Base-by-base conservation (phyloP, 1,284 basidiomycete species). In the Microbotryum saponariae region DNA sequence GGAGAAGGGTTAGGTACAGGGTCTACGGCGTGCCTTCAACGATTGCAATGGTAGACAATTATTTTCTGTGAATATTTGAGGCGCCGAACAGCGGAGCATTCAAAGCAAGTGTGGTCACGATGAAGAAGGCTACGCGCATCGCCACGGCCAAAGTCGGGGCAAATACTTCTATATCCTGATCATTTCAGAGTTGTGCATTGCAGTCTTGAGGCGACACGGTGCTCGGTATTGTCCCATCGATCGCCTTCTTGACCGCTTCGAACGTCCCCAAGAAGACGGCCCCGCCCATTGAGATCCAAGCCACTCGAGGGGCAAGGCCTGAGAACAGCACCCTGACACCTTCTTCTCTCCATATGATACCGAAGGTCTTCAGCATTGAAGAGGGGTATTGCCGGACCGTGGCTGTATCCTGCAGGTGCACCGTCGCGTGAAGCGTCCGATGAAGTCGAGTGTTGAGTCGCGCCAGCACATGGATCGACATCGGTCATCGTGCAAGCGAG, bases 261-360 rank as follows among this genome's bases (percentile, higher is more conserved):
- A 96, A 97, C 52, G 90, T 86, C 42, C 94, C 93, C 6, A 97
- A 80, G 77, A 99, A 99, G 0, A 98, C 91, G 0, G 93, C 92
- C 3, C 96, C 96, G 6, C 96, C 96, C 2, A 91, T 84, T 2
- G 91, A 91, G 72, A 99, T 97, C 87, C 93, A 97, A 58, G 96
- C 76, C 47, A 91, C 96, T 69, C 96, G 82, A 21, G 94, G 96
- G 10, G 94, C 82, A 51, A 89, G 83, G 6, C 96, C 96, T 5
- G 86, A 78, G 74, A 96, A 97, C 2, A 98, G 80, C 1, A 88
- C 89, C 45, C 75, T 78, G 1, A 79, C 59, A 1, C 94, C 96
- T 76, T 96, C 93, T 2, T 78, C 77, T 4, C 75, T 70, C 67
- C 88, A 86, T 61, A 98, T 93, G 14, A 59, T 65, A 71, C 72